Evolutionary conservation across 2,329 filamentous ascomycete genomes (phyloP).

Genomic region (Neurospora crassa): DNA sequence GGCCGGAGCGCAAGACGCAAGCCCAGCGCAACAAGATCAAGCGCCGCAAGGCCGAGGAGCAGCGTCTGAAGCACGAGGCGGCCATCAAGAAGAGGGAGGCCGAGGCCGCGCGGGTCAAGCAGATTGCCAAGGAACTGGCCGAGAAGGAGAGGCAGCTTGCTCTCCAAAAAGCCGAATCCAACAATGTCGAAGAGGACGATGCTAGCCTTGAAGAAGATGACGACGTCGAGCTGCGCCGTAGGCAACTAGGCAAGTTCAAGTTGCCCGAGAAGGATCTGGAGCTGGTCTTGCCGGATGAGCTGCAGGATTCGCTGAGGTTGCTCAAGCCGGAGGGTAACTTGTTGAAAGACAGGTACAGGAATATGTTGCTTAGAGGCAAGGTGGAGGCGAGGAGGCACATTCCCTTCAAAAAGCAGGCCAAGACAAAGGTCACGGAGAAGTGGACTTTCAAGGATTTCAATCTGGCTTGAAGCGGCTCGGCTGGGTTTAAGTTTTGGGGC

Average conservation of each 20-base stretch:
- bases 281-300: conserved; percentile 71
- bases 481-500: neutral
- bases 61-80: conserved; percentile 63
- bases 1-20: conserved; percentile 75
- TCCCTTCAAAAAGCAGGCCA: conserved; percentile 73
- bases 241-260: conserved; percentile 62
- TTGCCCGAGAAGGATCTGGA: conserved; percentile 74
- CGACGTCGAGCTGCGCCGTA: conserved; percentile 56
- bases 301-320: conserved; percentile 70
- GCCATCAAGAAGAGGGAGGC: conserved; percentile 63
- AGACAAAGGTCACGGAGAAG: conserved; percentile 80
- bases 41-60: conserved; percentile 79
- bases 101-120: conserved; percentile 62
- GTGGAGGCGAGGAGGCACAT: conserved; percentile 74
- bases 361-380: conserved; percentile 78
- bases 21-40: conserved; percentile 81
- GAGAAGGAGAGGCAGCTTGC: conserved; percentile 45
- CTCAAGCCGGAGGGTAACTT: conserved; percentile 94
- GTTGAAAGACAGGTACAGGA: conserved; percentile 84
- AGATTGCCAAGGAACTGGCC: conserved; percentile 54
- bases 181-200: conserved; percentile 34
- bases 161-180: conserved; percentile 28
- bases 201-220: conserved; percentile 49
- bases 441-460: conserved; percentile 95
- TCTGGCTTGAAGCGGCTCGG: neutral